phyloP scores from a whole-genome alignment of 371 early-diverging fungal species.

The Mucor piriformis region DNA sequence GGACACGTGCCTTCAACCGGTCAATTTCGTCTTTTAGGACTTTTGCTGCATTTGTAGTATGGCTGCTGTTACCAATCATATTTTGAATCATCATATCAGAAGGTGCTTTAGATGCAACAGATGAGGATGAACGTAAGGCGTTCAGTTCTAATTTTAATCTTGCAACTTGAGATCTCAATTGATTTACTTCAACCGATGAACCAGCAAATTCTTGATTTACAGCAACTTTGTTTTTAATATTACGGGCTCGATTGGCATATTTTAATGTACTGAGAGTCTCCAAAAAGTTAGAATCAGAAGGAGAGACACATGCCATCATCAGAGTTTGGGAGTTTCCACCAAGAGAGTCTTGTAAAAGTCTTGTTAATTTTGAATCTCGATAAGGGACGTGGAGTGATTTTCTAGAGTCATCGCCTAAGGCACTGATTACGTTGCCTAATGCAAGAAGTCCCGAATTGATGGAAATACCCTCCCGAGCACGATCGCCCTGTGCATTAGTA shows the following conservation, averaged over 20 bases:
- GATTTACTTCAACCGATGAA: slow-evolving; percentile 64
- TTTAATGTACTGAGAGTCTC: slow-evolving; percentile 92
- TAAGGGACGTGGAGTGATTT: slow-evolving; percentile 84
- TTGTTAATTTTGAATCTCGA: slow-evolving; percentile 90
- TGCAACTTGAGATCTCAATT: slow-evolving; percentile 67
- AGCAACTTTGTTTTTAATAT: slow-evolving; percentile 79
- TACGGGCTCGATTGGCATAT: slow-evolving; percentile 88
- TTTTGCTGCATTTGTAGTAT: slow-evolving; percentile 31
- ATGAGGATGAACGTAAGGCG: slow-evolving; percentile 34
- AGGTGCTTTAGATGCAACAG: not conserved
- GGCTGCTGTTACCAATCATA: slow-evolving; percentile 26
- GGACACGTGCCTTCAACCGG: slow-evolving; percentile 51
- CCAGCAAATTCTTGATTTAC: slow-evolving; percentile 49
- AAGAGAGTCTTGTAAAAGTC: slow-evolving; percentile 92
- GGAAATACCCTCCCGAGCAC: slow-evolving; percentile 96
- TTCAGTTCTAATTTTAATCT: slow-evolving; percentile 66
- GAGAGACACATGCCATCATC: slow-evolving; percentile 92
- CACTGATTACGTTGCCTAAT: slow-evolving; percentile 98
- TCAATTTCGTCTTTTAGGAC: slow-evolving; percentile 51
- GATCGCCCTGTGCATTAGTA: slow-evolving; percentile 75
- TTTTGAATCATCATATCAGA: slow-evolving; percentile 23
- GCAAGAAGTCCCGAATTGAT: slow-evolving; percentile 97
- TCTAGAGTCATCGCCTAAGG: slow-evolving; percentile 85
- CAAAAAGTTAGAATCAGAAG: slow-evolving; percentile 74
- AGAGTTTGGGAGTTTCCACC: slow-evolving; percentile 91